phyloP scores from a whole-genome alignment of 129 eudicot species.

The Cynara cardunculus region DNA sequence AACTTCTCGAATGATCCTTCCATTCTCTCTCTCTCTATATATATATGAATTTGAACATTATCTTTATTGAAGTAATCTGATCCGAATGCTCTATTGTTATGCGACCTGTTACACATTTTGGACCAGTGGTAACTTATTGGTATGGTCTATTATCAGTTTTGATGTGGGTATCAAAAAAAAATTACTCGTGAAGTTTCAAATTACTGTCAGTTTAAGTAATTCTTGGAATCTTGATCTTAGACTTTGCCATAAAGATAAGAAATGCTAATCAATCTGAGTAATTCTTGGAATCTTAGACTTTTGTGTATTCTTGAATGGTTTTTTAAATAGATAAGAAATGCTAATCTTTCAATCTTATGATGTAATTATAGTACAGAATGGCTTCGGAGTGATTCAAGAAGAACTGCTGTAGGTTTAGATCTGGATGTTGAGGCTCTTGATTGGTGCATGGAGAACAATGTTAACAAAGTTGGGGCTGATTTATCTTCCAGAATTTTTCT shows the following conservation, averaged over 20 bases:
- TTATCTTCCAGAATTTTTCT: conserved; percentile 62
- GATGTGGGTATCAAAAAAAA: background rate
- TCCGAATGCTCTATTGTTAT: background rate
- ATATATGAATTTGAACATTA: conserved; percentile 1
- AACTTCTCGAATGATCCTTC: too few species aligned
- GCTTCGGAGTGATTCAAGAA: conserved; percentile 77
- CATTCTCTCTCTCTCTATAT: too few species aligned
- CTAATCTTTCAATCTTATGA: conserved; percentile 4
- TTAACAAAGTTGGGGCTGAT: conserved; percentile 74
- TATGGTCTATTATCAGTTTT: background rate
- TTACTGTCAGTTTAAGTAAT: background rate
- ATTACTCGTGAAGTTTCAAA: background rate
- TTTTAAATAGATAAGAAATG: background rate
- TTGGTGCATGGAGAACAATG: conserved; percentile 87
- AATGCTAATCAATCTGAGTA: background rate
- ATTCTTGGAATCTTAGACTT: background rate
- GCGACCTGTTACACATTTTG: background rate
- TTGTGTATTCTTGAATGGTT: background rate
- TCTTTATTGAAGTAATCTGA: background rate
- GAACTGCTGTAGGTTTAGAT: conserved; percentile 89
- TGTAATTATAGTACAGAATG: conserved; percentile 73
- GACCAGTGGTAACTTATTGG: background rate
- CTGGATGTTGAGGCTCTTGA: conserved; percentile 85
- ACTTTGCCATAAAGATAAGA: background rate
- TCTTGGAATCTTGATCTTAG: background rate